Evolutionary conservation across 768 basidiomycete genomes (phyloP), one percentile per base, ranked within the genome.

Genomic region (Phylloporus scabripes): DNA sequence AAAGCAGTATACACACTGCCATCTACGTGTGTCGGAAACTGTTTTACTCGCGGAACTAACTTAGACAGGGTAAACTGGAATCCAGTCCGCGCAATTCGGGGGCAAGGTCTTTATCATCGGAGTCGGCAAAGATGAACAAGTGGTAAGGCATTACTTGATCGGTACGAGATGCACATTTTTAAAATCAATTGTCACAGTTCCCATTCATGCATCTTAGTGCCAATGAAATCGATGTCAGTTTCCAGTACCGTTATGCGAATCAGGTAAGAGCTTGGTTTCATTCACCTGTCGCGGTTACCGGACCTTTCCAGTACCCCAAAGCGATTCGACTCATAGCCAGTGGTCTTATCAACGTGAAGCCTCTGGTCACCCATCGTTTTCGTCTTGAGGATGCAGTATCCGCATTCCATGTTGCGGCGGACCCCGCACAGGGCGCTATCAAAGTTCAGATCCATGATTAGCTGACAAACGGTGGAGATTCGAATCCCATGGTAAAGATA

Each of bases 241-340:
- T 85, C 67, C 82, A 81, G 64, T 85, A 82, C 60, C 79, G 83
- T 21, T 85, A 85, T 53, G 78, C 79, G 21, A 83, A 81, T 58
- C 81, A 83, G 63, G 78, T 74, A 53, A 33, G 48, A 18, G 10
- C 17, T 4, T 7, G 33, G 28, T 33, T 47, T 17, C 2, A 17
- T 37, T 17, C 15, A 31, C 31, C 21, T 33, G 28, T 14, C n/a
- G n/a, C 36, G 3, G 28, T 55, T 1, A 54, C 32, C 17, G 8
- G 14, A 29, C 36, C 5, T 29, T 34, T 21, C 33, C 68, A 84
- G 74, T 94, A 92, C 67, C 89, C 89, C 9, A 88, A 86, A 59
- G 92, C 92, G 2, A 80, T 94, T 50, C 78, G 83, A 4, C 80
- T 93, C 8, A 76, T 94, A n/a, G 82, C 85, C 34, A 81, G 83